Percentiles rank a stretch among this genome's conserved stretches.
Conservation (phyloP, 495 filamentous ascomycete genomes). For the Trichoderma parareesei region DNA sequence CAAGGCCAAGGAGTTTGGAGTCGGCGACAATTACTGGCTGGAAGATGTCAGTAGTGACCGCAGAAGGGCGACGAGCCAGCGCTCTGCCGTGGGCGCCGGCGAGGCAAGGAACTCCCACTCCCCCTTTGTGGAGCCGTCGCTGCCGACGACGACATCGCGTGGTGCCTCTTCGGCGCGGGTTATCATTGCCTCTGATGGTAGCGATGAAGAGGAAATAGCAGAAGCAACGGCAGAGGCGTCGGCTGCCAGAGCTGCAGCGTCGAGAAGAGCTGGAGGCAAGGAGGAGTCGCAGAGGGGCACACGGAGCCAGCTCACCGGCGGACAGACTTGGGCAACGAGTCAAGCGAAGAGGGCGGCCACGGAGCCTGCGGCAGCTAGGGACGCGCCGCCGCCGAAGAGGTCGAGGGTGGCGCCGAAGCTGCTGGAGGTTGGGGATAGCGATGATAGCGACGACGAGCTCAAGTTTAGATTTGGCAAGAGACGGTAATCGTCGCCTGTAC, state of each 20-base stretch:
- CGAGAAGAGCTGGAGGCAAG: conserved; percentile 19
- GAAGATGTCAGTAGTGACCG: conserved; percentile 31
- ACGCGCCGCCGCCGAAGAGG: conserved; percentile 17
- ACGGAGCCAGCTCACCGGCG: conserved; percentile 19
- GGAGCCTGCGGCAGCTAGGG: conserved; percentile 24
- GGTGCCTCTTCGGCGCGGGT: conserved; percentile 1
- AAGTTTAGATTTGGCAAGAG: conserved; percentile 41
- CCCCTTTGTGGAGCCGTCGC: background rate
- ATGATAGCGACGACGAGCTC: conserved; percentile 46
- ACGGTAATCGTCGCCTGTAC: conserved; percentile 11
- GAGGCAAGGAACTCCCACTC: background rate
- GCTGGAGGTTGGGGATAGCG: conserved; percentile 24
- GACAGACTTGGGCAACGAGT: conserved; percentile 13
- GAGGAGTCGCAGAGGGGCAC: conserved; percentile 27
- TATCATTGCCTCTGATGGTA: conserved; percentile 2
- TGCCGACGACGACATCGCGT: background rate
- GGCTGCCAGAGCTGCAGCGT: conserved; percentile 23
- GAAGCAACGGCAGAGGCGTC: background rate
- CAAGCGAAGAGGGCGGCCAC: conserved; percentile 32
- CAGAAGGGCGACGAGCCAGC: conserved; percentile 22
- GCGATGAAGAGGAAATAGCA: conserved; percentile 4
- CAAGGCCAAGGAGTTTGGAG: conserved; percentile 67
- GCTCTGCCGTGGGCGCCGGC: conserved; percentile 11
- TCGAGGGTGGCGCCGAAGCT: conserved; percentile 29
- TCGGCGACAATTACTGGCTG: conserved; percentile 79